These are phyloP conservation scores for Sugiyamaella pinicola DNA, from an alignment of 1,139 yeast genomes.

Conservation along the genomic window DNA sequence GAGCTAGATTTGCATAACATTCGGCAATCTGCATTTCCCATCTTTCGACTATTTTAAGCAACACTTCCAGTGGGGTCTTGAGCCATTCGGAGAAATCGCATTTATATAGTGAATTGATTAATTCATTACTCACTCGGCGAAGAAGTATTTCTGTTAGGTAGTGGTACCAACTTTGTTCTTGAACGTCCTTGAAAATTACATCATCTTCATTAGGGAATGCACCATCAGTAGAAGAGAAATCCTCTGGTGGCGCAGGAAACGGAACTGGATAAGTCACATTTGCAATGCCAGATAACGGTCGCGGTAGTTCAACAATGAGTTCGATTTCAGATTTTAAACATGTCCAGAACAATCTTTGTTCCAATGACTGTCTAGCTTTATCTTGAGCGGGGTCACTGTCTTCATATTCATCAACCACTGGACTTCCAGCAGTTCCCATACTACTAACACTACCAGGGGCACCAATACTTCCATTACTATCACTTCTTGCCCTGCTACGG, in stretches of 20 bases:
- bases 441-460: constrained; percentile 11
- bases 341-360: constrained; percentile 28
- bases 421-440: constrained; percentile 17
- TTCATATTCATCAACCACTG: constrained; percentile 9
- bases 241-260: constrained; percentile 28
- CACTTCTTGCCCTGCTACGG: constrained; percentile 15
- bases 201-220: constrained; percentile 25
- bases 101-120: constrained; percentile 25
- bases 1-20: constrained; percentile 26
- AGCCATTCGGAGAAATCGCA: constrained; percentile 27
- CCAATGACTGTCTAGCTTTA: constrained; percentile 20
- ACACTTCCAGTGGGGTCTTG: constrained; percentile 22
- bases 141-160: constrained; percentile 28
- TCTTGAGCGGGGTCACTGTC: constrained; percentile 18
- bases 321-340: constrained; percentile 29
- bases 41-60: constrained; percentile 23
- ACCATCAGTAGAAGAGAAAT: constrained; percentile 22
- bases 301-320: constrained; percentile 25
- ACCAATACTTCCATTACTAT: constrained; percentile 11
- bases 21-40: constrained; percentile 27
- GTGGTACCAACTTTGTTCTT: constrained; percentile 28
- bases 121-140: constrained; percentile 23
- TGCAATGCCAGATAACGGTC: constrained; percentile 27
- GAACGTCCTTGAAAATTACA: constrained; percentile 21
- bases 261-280: constrained; percentile 27